A percentile compares a stretch with the other conserved stretches of the same genome.
Evolutionary conservation across 2,329 filamentous ascomycete species (phyloP).

Genomic region (Hymenoscyphus repandus): DNA sequence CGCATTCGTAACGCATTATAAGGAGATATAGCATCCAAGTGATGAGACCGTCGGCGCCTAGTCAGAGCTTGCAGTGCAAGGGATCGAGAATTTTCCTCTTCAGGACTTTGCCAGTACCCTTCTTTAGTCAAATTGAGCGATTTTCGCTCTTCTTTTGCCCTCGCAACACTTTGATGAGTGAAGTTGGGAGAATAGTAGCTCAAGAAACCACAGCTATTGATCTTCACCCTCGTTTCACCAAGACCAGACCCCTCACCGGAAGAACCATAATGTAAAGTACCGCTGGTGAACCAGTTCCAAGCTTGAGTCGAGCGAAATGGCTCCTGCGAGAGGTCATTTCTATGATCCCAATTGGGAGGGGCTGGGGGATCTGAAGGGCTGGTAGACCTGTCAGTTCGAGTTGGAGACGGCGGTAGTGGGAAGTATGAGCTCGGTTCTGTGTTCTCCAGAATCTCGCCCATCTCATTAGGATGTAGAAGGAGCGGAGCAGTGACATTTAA

Average conservation of each 20-base stretch:
- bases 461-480: slow-evolving; percentile 18
- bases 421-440: slow-evolving; percentile 29
- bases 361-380: slow-evolving; percentile 32
- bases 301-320: slow-evolving; percentile 37
- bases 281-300: slow-evolving; percentile 43
- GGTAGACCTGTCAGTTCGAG: slow-evolving; percentile 32
- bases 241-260: slow-evolving; percentile 34
- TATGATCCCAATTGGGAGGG: slow-evolving; percentile 34
- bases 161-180: slow-evolving; percentile 27
- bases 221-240: slow-evolving; percentile 38
- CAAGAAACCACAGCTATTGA: slow-evolving; percentile 39
- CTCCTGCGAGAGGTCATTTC: slow-evolving; percentile 28
- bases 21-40: slow-evolving; percentile 30
- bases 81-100: slow-evolving; percentile 22
- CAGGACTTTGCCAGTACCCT: slow-evolving; percentile 35
- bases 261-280: slow-evolving; percentile 39
- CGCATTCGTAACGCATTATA: slow-evolving; percentile 34
- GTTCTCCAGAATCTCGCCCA: slow-evolving; percentile 9
- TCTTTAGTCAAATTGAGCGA: slow-evolving; percentile 38
- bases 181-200: slow-evolving; percentile 41
- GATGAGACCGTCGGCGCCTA: slow-evolving; percentile 35
- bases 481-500: slow-evolving; percentile 43
- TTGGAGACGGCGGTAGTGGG: slow-evolving; percentile 35
- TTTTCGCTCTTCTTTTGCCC: slow-evolving; percentile 32
- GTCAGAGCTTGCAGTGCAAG: slow-evolving; percentile 32